Base-by-base conservation (phyloP, 2,329 filamentous ascomycete species). In the Phialophora chinensis region DNA sequence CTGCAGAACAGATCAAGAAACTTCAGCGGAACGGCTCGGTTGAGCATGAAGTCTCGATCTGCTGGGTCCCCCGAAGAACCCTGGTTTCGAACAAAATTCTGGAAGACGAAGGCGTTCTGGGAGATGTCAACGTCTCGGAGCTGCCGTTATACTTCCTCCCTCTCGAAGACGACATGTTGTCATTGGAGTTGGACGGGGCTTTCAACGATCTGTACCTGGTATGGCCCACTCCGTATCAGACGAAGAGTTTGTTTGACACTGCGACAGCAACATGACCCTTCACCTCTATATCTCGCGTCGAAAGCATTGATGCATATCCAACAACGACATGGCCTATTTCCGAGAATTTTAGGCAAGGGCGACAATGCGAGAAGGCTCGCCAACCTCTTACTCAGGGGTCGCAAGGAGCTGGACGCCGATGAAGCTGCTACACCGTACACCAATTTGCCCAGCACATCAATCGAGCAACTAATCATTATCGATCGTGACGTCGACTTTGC, bases 401-500 rank as follows among this genome's bases (percentile, higher is more conserved):
- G 94, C 70, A 93, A 93, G 75, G 95, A 99, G 79, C 83, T 93
- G 14, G 91, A 93, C 54, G 91, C 91, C 23, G 93, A 96, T 75
- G 89, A 91, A 72, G 69, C 67, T 23, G 65, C 67, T 12, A 73
- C 70, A 3, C 71, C 67, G 42, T 73, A 73, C 56, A 80, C 83
- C 31, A 83, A 81, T 50, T 89, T 91, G 11, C 94, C 95, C 12
- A 98, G 95, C 77, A 90, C 90, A 11, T 89, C 89, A 6, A 91
- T 93, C 56, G 95, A 99, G 77, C 96, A 90, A 75, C 83, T 97
- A 66, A 93, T 99, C 73, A 91, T 99, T 67, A 93, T 99, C 63
- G 95, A 99, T 78, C 91, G 95, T 58, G 93, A 97, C 76, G 90
- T 97, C 63, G 95, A 99, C 77, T 93, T 95, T 74, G 92, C 94